phyloP scores from a whole-genome alignment of 257 asterid species.

The Perilla frutescens region DNA sequence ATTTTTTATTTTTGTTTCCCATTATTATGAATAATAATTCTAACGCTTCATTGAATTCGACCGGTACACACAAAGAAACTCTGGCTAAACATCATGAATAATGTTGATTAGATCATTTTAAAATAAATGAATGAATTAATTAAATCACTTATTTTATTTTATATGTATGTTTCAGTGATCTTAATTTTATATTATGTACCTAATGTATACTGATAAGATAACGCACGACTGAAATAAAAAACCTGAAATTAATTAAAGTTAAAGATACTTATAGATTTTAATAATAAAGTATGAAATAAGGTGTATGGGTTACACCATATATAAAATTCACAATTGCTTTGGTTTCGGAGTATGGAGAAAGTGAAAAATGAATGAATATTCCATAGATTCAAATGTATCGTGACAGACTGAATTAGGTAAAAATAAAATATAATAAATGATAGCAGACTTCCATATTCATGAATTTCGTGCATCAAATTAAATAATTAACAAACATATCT shows the following conservation, averaged over 20 bases:
- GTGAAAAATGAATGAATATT: slow-evolving; percentile 18
- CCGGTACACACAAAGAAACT: no score
- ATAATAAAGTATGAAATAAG: not conserved
- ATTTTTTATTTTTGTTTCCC: no score
- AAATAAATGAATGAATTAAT: no score
- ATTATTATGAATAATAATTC: no score
- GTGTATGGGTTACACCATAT: not conserved
- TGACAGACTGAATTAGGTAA: not conserved
- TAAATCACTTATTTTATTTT: no score
- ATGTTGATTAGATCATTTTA: no score
- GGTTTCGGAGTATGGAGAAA: slow-evolving; percentile 32
- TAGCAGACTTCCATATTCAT: not conserved
- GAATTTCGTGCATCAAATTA: slow-evolving; percentile 20
- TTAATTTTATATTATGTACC: no score
- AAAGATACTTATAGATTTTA: not conserved
- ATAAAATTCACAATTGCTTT: slow-evolving; percentile 20
- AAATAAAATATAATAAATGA: not conserved
- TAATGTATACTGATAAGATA: not conserved
- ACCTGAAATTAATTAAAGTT: not conserved
- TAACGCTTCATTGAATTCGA: no score
- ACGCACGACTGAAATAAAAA: not conserved
- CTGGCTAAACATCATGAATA: no score
- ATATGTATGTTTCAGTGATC: no score
- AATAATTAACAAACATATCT: no score
- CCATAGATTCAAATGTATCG: slow-evolving; percentile 20